Evolutionary conservation across 805 yeast genomes (phyloP), one percentile per base, ranked within the genome.

Genomic region (Kuraishia floccosa): DNA sequence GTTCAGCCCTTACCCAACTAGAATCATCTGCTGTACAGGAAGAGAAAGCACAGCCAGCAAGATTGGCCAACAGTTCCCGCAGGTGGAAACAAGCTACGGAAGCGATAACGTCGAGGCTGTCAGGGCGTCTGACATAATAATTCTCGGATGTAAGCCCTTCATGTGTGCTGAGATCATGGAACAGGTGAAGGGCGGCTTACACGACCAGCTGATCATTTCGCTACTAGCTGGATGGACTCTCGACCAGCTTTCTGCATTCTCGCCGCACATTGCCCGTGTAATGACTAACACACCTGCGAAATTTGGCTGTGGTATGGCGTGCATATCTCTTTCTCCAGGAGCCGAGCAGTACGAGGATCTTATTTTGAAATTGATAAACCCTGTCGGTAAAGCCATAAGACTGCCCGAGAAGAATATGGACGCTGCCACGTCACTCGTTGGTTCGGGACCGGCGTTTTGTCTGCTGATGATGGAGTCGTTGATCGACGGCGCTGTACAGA

Each of bases 221-320:
- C 60, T 91, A 38, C 73, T 86, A 43, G 97, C 98, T 3, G 99
- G 99, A 10, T 81, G 85, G 71, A 83, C 94, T 12, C 76, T 87
- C 38, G 74, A 63, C 13, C 82, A 81, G 49, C 64, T 86, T 42
- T 39, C 50, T 13, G 46, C 51, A 1, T 68, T 72, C 44, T 61
- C 82, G 7, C 59, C 65, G 5, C 59, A 64, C 35, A 75, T 89
- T 20, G 83, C 93, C 15, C 70, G 94, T 39, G 94, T 93, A n/a
- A 87, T 93, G 94, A 89, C 99, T 28, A 91, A 89, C 58, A 91
- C 98, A 0, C 96, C 99, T 3, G 93, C 95, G 13, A 77, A 78
- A 52, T 83, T 71, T 52, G 95, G 96, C 15, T 73, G 77, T 43
- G 98, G 97, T 31, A 85, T 89, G 67, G 95, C 97, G 8, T 86